These are phyloP conservation scores for Cladorrhinum sp. DNA, from an alignment of 2,329 filamentous ascomycete species.

Conservation along the genomic window DNA sequence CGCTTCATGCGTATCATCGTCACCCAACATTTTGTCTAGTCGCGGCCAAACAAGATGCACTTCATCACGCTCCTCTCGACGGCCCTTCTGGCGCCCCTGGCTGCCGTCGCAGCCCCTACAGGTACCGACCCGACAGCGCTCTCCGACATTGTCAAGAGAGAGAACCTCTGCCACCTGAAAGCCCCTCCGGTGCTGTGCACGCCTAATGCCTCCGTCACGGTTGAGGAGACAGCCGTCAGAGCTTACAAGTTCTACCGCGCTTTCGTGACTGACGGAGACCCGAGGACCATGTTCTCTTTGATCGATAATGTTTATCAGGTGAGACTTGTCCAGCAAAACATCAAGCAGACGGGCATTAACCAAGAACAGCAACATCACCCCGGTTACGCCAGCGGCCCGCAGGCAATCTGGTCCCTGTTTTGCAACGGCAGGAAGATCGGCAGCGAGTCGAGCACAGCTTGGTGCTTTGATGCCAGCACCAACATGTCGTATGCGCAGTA, in stretches of 20 bases:
- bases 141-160: conserved; percentile 29
- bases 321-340: not conserved
- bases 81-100: not conserved
- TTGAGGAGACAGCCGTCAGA: conserved; percentile 37
- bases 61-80: not conserved
- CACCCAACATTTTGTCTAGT: not conserved
- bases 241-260: conserved; percentile 42
- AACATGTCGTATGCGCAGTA: conserved; percentile 42
- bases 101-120: not conserved
- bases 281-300: conserved; percentile 39
- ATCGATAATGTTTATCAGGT: conserved; percentile 38
- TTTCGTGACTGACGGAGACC: conserved; percentile 40
- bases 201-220: conserved; percentile 33
- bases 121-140: not conserved
- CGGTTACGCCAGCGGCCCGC: conserved; percentile 35
- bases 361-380: conserved; percentile 37
- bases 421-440: conserved; percentile 37
- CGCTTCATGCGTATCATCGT: not conserved
- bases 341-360: not conserved
- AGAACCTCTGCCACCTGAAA: conserved; percentile 38
- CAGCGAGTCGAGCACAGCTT: conserved; percentile 32
- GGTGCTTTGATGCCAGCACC: conserved; percentile 39
- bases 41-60: not conserved
- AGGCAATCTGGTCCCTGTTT: conserved; percentile 39
- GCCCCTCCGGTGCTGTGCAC: conserved; percentile 36